Conservation (phyloP, 2,329 filamentous ascomycete genomes). For the Diaporthe citriasiana region DNA sequence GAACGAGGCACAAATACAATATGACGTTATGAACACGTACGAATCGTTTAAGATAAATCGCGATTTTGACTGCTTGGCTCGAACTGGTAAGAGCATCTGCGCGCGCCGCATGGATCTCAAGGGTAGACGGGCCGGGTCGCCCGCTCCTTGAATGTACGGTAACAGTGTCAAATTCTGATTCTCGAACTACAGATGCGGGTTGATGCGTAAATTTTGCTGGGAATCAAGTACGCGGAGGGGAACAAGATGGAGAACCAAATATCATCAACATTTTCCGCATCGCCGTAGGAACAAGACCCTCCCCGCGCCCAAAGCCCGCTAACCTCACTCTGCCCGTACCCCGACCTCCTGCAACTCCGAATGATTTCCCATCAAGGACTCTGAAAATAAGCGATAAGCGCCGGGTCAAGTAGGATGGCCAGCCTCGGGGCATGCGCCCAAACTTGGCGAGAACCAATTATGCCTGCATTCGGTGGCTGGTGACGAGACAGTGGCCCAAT, state of each 20-base stretch:
- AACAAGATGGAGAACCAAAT: background rate
- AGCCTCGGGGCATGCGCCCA: background rate
- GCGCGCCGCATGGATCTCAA: background rate
- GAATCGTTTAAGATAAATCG: background rate
- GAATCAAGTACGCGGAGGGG: background rate
- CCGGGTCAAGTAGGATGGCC: background rate
- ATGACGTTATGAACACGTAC: constrained; percentile 6
- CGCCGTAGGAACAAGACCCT: background rate
- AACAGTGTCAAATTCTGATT: background rate
- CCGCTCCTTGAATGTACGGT: background rate
- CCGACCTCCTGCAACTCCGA: constrained; percentile 9
- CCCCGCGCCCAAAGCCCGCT: background rate
- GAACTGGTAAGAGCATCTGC: background rate
- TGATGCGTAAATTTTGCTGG: background rate
- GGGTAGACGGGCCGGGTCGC: no score
- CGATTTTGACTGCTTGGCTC: no score
- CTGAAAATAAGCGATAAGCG: background rate
- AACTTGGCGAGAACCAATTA: background rate
- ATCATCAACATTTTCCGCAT: constrained; percentile 12
- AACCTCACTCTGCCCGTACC: background rate
- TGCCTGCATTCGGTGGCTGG: background rate
- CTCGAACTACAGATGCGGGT: background rate
- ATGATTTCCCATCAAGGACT: background rate
- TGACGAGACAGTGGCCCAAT: background rate
- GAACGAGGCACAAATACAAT: constrained; percentile 8